Evolutionary conservation across 768 basidiomycete genomes (phyloP), one percentile per base, ranked within the genome.

Genomic region (Erythrobasidium yunnanense): DNA sequence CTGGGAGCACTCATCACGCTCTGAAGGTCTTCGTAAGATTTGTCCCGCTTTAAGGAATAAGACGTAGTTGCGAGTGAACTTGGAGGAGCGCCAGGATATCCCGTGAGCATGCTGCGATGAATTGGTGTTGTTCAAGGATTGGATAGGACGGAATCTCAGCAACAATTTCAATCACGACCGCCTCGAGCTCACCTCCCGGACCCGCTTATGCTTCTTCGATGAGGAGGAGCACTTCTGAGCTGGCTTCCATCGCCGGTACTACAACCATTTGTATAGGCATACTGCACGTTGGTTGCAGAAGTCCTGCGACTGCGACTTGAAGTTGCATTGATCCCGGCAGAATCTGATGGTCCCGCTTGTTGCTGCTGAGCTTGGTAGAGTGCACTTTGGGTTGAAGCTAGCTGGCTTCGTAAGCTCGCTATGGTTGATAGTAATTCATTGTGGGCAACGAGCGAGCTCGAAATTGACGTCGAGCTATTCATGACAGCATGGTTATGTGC

Each of bases 11-110:
- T 35, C 60, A 63, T 63, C 2, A 63, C 60, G 25, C 34, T 25
- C 11, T 46, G 30, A 4, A 63, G 47, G 23, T 63, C 60, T 20
- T 63, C 60, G 47, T 63, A 63, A 23, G 60, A 46, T 22, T 46
- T 22, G 32, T 63, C 60, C 22, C 60, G 42, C 60, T 33, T 63
- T 23, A 63, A 49, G 5, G 46, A n/a, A 25, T 49, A 51, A 6
- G 49, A 29, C 20, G 60, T 29, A 18, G 45, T 51, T 17, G 60
- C 60, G 29, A 63, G 47, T 2, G 60, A 63, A 20, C 45, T 49
- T 5, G 60, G 60, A 7, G 60, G 60, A n/a, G 60, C 60, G 20
- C 60, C 60, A 27, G 60, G 5, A 25, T 63, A 58, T 4, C 45
- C 30, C 22, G 23, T 30, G 54, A 29, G 11, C 30, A 20, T 18